Base-by-base conservation (phyloP, 176 grass and related monocot genomes). In the Oryza officinalis region DNA sequence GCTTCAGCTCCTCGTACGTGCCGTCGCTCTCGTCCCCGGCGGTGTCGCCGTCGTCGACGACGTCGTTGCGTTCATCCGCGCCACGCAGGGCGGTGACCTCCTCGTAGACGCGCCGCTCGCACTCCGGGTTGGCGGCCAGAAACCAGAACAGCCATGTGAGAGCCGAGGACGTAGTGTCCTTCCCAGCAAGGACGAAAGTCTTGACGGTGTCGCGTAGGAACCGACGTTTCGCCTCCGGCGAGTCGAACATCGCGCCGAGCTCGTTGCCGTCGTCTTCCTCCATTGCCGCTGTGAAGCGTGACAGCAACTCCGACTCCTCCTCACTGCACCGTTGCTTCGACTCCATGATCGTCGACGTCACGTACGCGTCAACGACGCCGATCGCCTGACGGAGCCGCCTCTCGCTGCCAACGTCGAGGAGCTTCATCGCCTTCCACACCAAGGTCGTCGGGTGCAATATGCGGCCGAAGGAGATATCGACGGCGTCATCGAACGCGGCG, bases 61-160 rank as follows among this genome's bases (percentile, higher is more conserved):
- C 47, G 9, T 57, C 37, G 65, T 59, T 59, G 4, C 71, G 12
- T 45, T 45, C 43, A 13, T 45, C 11, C 11, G 43, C 43, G 45
- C 45, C 45, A 47, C 45, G 45, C 45, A 47, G 45, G 13, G 45
- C 45, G 13, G 13, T 47, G 45, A 47, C 87, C 61, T 84, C 85
- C 46, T 84, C 52, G 67, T 64, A 23, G 30, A 89, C 79, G 17
- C 65, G 84, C 18, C 25, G 28, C 41, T 85, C 68, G 73, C 83
- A 49, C 25, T 45, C 31, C 66, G 76, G 45, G 81, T 81, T 40
- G 37, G 12, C 82, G 27, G 44, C 45, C 10, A 84, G 75, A 14
- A 84, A 65, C 89, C 89, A 91, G 81, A 91, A 87, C 47, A 85
- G 72, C 85, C 89, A 91, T 2, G 81, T 85, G 2, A 91, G 76